Evolutionary conservation across 192 early-diverging fungal species (phyloP).

Genomic region (Entomortierella chlamydospora): DNA sequence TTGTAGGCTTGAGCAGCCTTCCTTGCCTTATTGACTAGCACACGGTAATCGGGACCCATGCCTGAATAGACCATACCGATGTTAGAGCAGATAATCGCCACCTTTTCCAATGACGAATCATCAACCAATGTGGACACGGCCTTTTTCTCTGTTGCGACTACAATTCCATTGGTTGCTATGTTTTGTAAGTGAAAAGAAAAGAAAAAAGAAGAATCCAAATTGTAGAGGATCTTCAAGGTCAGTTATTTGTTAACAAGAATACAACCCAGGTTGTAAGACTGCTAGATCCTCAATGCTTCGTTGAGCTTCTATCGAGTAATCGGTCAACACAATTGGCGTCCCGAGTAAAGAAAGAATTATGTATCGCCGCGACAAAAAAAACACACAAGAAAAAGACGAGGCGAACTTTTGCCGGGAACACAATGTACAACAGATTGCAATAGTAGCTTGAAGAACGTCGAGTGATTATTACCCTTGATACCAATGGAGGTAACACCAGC

Average conservation of each 20-base stretch:
- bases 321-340: no score
- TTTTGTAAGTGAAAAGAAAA: not conserved
- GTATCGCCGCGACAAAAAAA: no score
- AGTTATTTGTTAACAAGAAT: no score
- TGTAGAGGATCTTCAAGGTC: no score
- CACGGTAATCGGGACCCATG: constrained; percentile 98
- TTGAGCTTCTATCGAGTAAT: no score
- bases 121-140: constrained; percentile 93
- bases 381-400: not conserved
- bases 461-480: constrained; percentile 49
- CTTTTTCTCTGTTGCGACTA: constrained; percentile 99
- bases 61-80: constrained; percentile 99
- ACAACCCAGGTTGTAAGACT: no score
- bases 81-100: constrained; percentile 88
- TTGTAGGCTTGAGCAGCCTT: constrained; percentile 98
- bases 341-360: no score
- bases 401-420: no score
- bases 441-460: not conserved
- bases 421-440: no score
- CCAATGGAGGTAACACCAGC: constrained; percentile 52
- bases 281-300: no score
- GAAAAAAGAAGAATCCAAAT: not conserved
- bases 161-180: constrained; percentile 94
- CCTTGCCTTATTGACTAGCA: constrained; percentile 93
- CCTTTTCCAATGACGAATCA: constrained; percentile 91